Evolutionary conservation across 805 yeast genomes (phyloP), one percentile per base, ranked within the genome.

Genomic region (Komagataella pastoris): DNA sequence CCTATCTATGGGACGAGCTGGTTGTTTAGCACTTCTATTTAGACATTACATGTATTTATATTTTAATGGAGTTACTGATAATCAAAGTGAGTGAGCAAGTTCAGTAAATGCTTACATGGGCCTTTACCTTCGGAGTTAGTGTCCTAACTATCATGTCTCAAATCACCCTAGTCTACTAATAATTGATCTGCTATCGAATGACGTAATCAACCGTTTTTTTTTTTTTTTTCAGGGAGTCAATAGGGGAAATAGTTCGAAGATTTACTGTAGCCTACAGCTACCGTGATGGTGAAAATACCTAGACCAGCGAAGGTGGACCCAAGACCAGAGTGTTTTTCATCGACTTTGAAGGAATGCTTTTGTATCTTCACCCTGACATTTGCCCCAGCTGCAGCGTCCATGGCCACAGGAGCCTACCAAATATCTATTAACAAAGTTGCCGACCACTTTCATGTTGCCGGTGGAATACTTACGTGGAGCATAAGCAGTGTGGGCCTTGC

Each of bases 1-100:
- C 97, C 24, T 84, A 81, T 65, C 68, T 90, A 57, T 68, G 57
- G 12, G 51, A 49, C 17, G 70, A 66, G 53, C 51, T 59, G 24
- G 47, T 58, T 45, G 56, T 57, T 49, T 61, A 46, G 12, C 14
- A 14, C 12, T 30, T 30, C 5, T 30, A 7, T 30, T 30, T 30
- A 30, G 40, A 30, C 40, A 30, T 30, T 8, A 30, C 40, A 10
- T 30, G 40, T 30, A 30, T 30, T 30, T 30, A 30, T 30, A 30
- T 30, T 21, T 21, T 30, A 30, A 30, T 8, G 40, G 14, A 14
- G 14, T 8, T 10, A 10, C 40, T 30, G 10, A 30, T 10, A 30
- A 6, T 10, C 14, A 4, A 30, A 30, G 40, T 30, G 12, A 21
- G 23, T 21, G 23, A 6, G 40, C 40, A 30, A 14, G 14, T 2